Conservation (phyloP, 2,329 filamentous ascomycete genomes). For the Fonsecaea erecta region DNA sequence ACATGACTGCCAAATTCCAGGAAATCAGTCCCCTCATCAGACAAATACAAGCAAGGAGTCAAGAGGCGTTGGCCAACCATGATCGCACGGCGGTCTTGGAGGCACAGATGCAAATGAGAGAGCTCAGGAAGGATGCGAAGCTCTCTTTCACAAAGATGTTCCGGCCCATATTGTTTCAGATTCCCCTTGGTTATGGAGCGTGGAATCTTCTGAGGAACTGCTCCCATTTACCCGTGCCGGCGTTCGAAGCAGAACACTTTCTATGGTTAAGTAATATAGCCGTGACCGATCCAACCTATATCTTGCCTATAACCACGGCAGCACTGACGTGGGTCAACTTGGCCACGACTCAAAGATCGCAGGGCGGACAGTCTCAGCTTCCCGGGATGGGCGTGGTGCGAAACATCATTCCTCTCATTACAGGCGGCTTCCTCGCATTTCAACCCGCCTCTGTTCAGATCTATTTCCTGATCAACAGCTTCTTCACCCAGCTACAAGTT, state of each 20-base stretch:
- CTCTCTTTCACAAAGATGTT: constrained; percentile 58
- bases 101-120: constrained; percentile 53
- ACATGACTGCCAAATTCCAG: constrained; percentile 66
- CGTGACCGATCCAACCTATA: constrained; percentile 73
- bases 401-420: constrained; percentile 57
- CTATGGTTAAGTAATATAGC: constrained; percentile 83
- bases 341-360: constrained; percentile 51
- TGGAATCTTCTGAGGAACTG: constrained; percentile 79
- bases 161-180: constrained; percentile 62
- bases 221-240: constrained; percentile 77
- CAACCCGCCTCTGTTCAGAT: constrained; percentile 27
- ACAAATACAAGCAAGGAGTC: constrained; percentile 63
- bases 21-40: constrained; percentile 62
- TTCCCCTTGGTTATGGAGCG: constrained; percentile 77
- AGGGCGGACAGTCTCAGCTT: constrained; percentile 37
- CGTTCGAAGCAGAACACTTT: constrained; percentile 70
- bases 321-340: constrained; percentile 62
- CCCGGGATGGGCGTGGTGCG: constrained; percentile 40
- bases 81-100: constrained; percentile 57
- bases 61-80: constrained; percentile 47
- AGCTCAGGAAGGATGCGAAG: constrained; percentile 61
- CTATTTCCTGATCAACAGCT: constrained; percentile 28
- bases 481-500: constrained; percentile 24
- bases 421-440: constrained; percentile 43
- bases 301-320: constrained; percentile 70